Base-by-base conservation (phyloP, 1,284 basidiomycete species). In the Moniliella sp. region DNA sequence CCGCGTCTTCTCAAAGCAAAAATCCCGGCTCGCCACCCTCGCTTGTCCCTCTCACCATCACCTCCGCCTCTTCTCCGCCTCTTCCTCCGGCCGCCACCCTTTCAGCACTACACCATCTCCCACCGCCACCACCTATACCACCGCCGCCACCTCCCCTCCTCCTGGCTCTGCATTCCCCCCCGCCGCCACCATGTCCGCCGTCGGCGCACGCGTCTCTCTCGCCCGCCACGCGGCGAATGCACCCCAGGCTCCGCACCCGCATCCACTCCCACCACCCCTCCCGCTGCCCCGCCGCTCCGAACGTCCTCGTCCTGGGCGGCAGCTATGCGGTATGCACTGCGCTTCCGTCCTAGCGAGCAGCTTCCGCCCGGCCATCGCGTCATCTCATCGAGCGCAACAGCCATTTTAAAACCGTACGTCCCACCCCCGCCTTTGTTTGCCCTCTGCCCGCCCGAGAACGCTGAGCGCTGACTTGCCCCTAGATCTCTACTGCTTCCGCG, bases 401-500 rank as follows among this genome's bases (percentile, higher is more conserved):
- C n/a, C 65, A 67, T 36, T 66, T 66, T 39, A 59, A n/a, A 59
- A 59, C 34, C 56, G 40, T 40, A 27, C 18, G 40, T 32, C 7
- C 8, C 21, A 7, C n/a, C 7, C 21, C 7, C n/a, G 21, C 21
- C 21, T 23, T 23, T 7, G 21, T 7, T 7, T 23, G 8, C n/a
- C n/a, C 7, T 23, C 8, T 23, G 8, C 7, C 7, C 8, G 21
- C 8, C 7, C 21, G 21, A n/a, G n/a, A n/a, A n/a, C n/a, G n/a
- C n/a, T n/a, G 18, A 14, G 11, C 27, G 12, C 19, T 21, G 14
- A 23, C 25, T 14, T 16, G 4, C 17, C 28, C 19, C 28, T 18
- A 42, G 40, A 57, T 34, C 50, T 57, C 17, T 62, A 75, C 56
- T 55, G 68, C 70, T 31, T 65, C 75, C 30, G 72, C 75, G 2